These are phyloP conservation scores for Hericium alpestre DNA, from an alignment of 768 basidiomycete genomes.

Conservation along the genomic window DNA sequence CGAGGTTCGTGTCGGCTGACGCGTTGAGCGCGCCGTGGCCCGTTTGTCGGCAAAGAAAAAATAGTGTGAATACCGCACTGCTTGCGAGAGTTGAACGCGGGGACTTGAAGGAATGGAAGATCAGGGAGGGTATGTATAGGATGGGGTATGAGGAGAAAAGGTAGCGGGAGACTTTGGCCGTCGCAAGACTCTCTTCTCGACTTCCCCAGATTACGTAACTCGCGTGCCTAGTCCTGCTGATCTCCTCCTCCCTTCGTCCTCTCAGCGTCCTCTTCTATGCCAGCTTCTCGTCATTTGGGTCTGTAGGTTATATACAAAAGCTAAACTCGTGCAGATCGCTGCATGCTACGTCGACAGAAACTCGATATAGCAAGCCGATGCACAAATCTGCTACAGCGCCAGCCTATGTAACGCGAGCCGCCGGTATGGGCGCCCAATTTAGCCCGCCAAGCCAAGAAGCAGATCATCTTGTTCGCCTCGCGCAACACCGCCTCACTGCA, in stretches of 20 bases:
- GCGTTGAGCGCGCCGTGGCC: not conserved
- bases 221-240: not conserved
- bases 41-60: not conserved
- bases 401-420: too few relatives aligned
- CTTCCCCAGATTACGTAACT: not conserved
- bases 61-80: not conserved
- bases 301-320: too few relatives aligned
- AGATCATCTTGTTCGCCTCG: too few relatives aligned
- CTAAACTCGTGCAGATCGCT: too few relatives aligned
- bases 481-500: too few relatives aligned
- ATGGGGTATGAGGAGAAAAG: not conserved
- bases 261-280: too few relatives aligned
- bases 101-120: not conserved
- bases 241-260: not conserved
- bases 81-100: not conserved
- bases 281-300: too few relatives aligned
- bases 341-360: too few relatives aligned
- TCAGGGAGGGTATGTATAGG: not conserved
- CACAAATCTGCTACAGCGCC: too few relatives aligned
- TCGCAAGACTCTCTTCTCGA: not conserved
- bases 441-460: too few relatives aligned
- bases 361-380: too few relatives aligned
- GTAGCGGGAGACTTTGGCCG: not conserved
- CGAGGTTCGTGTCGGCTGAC: not conserved
- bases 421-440: too few relatives aligned